Percentiles rank a stretch among this genome's conserved stretches.
Conservation (phyloP, 1,139 yeast species). For the Candida buenavistaensis region DNA sequence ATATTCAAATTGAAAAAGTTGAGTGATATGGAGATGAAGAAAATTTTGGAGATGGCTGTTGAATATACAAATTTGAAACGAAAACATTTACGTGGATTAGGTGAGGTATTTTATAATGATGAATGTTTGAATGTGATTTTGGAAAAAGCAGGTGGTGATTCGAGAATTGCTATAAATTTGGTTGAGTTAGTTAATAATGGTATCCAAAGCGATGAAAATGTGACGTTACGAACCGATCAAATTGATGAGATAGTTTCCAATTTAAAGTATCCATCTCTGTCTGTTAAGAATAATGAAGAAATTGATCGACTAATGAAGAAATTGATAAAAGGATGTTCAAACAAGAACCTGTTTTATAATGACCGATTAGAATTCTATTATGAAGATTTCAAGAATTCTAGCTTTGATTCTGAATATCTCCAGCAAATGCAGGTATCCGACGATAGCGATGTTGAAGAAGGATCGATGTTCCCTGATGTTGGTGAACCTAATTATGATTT, state of each 20-base stretch:
- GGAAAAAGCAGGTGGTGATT: constrained; percentile 29
- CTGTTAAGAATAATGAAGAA: constrained; percentile 2
- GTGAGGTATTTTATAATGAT: constrained; percentile 16
- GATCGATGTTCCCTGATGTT: constrained; percentile 19
- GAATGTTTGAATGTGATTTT: constrained; percentile 19
- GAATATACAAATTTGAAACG: constrained; percentile 30
- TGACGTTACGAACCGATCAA: not conserved
- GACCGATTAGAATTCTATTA: constrained; percentile 7
- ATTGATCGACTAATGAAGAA: constrained; percentile 2
- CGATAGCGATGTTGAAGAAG: constrained; percentile 27
- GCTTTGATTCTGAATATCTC: constrained; percentile 13
- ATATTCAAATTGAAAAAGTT: constrained; percentile 29
- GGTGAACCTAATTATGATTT: constrained; percentile 14
- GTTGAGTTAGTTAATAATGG: constrained; percentile 29
- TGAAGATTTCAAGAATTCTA: constrained; percentile 14
- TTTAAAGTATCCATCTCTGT: constrained; percentile 1
- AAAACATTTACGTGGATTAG: constrained; percentile 9
- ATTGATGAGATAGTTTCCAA: constrained; percentile 3
- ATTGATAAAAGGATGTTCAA: constrained; percentile 2
- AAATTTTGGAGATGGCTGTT: constrained; percentile 28
- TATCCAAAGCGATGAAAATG: constrained; percentile 2
- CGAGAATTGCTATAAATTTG: constrained; percentile 32
- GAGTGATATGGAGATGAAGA: constrained; percentile 17
- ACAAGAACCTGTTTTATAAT: constrained; percentile 3
- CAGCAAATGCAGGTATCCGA: constrained; percentile 36